Base-by-base conservation (phyloP, 2,329 filamentous ascomycete species). In the Rugonectria rugulosa region DNA sequence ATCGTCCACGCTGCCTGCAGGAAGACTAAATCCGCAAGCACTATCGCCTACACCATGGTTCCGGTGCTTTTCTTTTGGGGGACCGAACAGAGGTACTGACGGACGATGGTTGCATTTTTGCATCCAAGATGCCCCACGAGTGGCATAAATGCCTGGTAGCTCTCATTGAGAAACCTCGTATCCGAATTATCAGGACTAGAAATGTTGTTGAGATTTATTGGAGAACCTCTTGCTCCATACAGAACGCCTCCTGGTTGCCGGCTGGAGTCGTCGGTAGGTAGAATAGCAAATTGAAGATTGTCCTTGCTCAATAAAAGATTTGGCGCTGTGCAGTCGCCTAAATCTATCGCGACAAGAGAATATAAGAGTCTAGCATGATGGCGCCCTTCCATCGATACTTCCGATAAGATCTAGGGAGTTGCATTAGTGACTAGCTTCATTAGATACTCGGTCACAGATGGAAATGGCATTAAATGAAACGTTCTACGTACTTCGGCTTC, bases 1-100 rank as follows among this genome's bases (percentile, higher is more conserved):
- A 61, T 17, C 11, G 10, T 57, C 59, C 59, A 61, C 2, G 57
- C 38, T 5, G 57, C 59, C 31, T 61, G 57, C 9, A 61, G n/a
- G 14, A 61, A 61, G 12, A 61, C 59, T 2, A 61, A 19, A 8
- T 61, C 37, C 11, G 57, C 59, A 1, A 61, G 45, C 3, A 61
- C 9, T 2, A 61, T 61, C 0, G 59, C 59, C 1, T 58, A 8
- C 0, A 61, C 31, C 59, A 61, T 61, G 1, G 59, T 38, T 1
- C 57, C 54, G 0, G 38, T 47, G 5, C 50, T 61, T 14, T 61
- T 61, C 17, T 43, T 49, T 24, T 53, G 26, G 1, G 59, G 59
- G 6, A 61, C 48, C 11, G 54, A 58, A 3, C 59, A 61, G 5
- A 61, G 40, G 38, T 61, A 61, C 15, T 61, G 57, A 3, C 47